These are phyloP conservation scores for Symbiotaphrina buchneri DNA, from an alignment of 495 filamentous ascomycete genomes.

Conservation along the genomic window DNA sequence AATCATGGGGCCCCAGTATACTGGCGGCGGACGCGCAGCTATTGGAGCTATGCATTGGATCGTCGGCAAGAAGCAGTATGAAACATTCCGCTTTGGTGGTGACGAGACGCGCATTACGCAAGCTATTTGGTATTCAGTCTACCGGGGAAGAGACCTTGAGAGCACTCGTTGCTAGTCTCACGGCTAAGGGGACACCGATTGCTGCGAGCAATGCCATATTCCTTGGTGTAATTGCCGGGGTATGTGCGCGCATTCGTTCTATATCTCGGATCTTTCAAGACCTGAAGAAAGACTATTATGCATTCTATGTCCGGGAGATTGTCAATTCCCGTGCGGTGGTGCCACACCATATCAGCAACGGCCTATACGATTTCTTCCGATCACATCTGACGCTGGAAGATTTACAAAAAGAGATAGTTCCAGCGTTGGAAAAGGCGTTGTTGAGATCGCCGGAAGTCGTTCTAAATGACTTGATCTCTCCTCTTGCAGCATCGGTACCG, in stretches of 20 bases:
- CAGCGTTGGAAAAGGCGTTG: conserved; percentile 69
- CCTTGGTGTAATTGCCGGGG: conserved; percentile 68
- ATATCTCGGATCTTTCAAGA: conserved; percentile 27
- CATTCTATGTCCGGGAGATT: conserved; percentile 70
- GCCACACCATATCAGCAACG: conserved; percentile 46
- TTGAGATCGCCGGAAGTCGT: conserved; percentile 80
- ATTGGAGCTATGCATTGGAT: conserved; percentile 55
- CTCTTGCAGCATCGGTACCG: conserved; percentile 45
- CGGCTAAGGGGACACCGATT: conserved; percentile 35
- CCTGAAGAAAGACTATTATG: conserved; percentile 44
- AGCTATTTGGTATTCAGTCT: conserved; percentile 34
- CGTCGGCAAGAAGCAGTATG: conserved; percentile 30
- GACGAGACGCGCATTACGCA: conserved; percentile 50
- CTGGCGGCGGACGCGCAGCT: conserved; percentile 37
- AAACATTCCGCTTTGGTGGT: conserved; percentile 44
- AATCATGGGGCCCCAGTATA: conserved; percentile 40
- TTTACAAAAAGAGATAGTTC: conserved; percentile 48
- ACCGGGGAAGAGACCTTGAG: conserved; percentile 33
- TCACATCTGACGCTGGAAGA: conserved; percentile 56
- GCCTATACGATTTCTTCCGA: conserved; percentile 63
- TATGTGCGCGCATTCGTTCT: conserved; percentile 41
- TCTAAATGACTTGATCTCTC: conserved; percentile 47
- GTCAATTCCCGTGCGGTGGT: conserved; percentile 54
- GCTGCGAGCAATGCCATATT: conserved; percentile 48
- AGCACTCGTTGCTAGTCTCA: conserved; percentile 38